Base-by-base conservation (phyloP, 1,284 basidiomycete species). In the Athelia psychrophila region DNA sequence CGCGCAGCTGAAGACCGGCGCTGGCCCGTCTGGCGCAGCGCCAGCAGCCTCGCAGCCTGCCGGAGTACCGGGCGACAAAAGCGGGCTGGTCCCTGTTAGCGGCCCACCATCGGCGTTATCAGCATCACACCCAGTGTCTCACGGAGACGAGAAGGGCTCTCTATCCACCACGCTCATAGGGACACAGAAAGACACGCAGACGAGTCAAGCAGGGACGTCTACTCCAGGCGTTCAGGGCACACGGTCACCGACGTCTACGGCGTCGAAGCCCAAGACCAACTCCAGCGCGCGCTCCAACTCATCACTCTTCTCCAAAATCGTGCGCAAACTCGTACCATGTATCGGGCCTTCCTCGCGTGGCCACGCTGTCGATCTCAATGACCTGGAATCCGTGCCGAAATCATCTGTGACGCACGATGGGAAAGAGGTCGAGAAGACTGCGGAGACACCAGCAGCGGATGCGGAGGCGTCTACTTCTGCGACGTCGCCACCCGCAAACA, bases 301-400 rank as follows among this genome's bases (percentile, higher is more conserved):
- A 15, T 50, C 48, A 5, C 36, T 50, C 33, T 19, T 50, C 20
- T 50, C 48, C 13, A 30, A 35, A 23, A 15, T 50, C 36, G 23
- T 44, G 33, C 48, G 36, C n/a, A 50, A 50, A 20, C 35, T 50
- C 20, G 38, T 50, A 12, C 48, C 48, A 45, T 50, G 48, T 35
- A 44, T 44, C 13, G 25, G 36, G 13, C 18, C 47, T 35, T 20
- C 36, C 5, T 42, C 38, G 9, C 38, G 38, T 16, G 20, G 8
- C 6, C 38, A 42, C n/a, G 9, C 38, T n/a, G 9, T 42, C 9
- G 38, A 42, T 42, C 16, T 42, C 38, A 22, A 42, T 42, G 38
- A 42, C n/a, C 9, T 18, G 20, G 38, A n/a, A 42, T 42, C 38
- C n/a, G 38, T 9, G 20, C 38, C 20, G n/a, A 22, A 42, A 9